Conservation (phyloP, 345 rosid species). For the Euphorbia tirucalli region DNA sequence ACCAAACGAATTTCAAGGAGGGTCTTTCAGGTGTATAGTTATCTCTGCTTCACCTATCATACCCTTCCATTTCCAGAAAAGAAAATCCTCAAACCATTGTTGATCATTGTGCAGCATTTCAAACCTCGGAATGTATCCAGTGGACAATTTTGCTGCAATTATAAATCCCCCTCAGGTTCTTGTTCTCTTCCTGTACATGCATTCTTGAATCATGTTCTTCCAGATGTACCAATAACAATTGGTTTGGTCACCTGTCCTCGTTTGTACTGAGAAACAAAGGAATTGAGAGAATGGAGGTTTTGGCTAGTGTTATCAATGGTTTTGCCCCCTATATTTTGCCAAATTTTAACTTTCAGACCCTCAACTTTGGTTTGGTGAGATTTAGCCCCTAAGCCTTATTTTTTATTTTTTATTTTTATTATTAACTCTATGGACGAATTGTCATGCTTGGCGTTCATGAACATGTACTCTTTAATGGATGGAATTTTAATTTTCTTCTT, state of each 20-base stretch:
- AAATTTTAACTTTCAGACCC: no score
- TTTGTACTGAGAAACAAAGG: not conserved
- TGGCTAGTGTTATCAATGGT: not conserved
- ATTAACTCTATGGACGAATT: no score
- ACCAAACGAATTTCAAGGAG: slow-evolving; percentile 94
- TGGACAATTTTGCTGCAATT: slow-evolving; percentile 88
- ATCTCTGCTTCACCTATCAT: not conserved
- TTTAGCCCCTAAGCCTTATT: no score
- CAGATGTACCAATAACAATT: not conserved
- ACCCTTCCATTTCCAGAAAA: not conserved
- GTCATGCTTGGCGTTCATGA: no score
- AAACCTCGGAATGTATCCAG: slow-evolving; percentile 98
- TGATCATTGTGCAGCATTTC: slow-evolving; percentile 73
- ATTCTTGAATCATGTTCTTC: not conserved
- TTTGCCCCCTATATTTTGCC: no score
- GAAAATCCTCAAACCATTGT: not conserved
- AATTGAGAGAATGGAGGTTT: not conserved
- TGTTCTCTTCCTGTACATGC: slow-evolving; percentile 21
- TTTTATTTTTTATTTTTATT: no score
- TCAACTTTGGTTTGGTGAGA: no score
- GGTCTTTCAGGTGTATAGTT: slow-evolving; percentile 75
- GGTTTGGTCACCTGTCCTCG: not conserved
- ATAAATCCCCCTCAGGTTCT: slow-evolving; percentile 96
- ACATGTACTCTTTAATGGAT: no score
- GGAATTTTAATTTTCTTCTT: no score